Evolutionary conservation across 2,329 filamentous ascomycete species (phyloP).

Genomic region (Nemania diffusa): DNA sequence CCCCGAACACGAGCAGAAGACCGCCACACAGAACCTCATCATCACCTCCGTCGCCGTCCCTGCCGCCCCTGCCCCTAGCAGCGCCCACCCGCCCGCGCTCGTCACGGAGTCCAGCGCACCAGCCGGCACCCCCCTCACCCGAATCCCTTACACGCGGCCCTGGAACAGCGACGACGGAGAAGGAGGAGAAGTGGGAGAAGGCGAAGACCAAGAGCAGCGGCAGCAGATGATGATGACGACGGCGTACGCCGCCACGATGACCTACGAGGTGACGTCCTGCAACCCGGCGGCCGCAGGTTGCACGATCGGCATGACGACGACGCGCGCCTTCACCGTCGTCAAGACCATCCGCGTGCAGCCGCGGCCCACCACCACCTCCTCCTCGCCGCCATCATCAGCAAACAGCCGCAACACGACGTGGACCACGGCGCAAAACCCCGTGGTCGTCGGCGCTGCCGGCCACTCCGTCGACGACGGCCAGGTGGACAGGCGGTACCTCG

Average conservation of each 20-base stretch:
- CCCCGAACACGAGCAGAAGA: constrained; percentile 22
- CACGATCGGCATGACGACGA: constrained; percentile 37
- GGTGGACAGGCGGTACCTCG: constrained; percentile 14
- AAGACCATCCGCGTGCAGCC: constrained; percentile 35
- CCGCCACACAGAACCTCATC: too few species aligned
- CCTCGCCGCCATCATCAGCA: background rate
- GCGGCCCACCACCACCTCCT: background rate
- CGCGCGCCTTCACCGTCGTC: constrained; percentile 36
- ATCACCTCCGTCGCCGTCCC: too few species aligned
- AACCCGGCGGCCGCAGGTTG: constrained; percentile 39
- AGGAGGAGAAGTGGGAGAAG: background rate
- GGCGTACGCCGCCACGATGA: constrained; percentile 36
- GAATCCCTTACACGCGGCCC: too few species aligned
- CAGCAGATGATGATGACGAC: constrained; percentile 23
- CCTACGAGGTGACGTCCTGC: constrained; percentile 37
- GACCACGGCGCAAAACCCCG: background rate
- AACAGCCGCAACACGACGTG: background rate
- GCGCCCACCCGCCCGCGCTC: background rate
- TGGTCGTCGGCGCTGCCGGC: background rate
- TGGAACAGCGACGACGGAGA: background rate
- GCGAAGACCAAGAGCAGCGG: background rate
- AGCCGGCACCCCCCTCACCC: background rate
- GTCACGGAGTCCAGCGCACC: constrained; percentile 7
- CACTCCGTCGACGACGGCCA: constrained; percentile 10
- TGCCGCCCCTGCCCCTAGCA: background rate